A percentile compares a stretch with the other conserved stretches of the same genome.
These are phyloP conservation scores for Cardamine occulta DNA, from an alignment of 345 rosid genomes.

Conservation along the genomic window DNA sequence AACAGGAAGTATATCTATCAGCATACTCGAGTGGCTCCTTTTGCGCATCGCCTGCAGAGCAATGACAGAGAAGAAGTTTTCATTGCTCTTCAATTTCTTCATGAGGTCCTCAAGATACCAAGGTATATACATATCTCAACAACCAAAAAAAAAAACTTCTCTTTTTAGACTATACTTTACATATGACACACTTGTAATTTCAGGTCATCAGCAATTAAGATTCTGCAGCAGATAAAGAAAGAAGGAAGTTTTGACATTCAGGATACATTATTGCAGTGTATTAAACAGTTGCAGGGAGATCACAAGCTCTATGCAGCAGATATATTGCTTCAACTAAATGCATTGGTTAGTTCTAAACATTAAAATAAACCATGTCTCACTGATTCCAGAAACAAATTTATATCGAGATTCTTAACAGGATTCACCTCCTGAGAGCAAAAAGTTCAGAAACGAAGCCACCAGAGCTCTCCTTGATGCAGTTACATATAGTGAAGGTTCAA, in stretches of 20 bases:
- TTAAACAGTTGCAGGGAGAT: conserved; percentile 56
- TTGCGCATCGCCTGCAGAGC: conserved; percentile 61
- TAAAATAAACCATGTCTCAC: background rate
- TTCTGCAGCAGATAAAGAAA: conserved; percentile 63
- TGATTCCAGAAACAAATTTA: background rate
- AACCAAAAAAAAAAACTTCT: background rate
- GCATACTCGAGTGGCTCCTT: conserved; percentile 62
- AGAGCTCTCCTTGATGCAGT: conserved; percentile 59
- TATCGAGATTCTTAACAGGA: conserved; percentile 53
- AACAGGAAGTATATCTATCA: conserved; percentile 66
- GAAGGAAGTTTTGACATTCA: conserved; percentile 58
- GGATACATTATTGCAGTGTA: conserved; percentile 52
- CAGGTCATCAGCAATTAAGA: conserved; percentile 71
- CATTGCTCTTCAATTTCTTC: conserved; percentile 71
- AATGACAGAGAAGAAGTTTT: conserved; percentile 54
- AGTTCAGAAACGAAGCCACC: conserved; percentile 57
- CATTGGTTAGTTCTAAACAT: conserved; percentile 50
- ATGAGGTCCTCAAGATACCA: conserved; percentile 76
- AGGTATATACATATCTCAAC: conserved; percentile 53
- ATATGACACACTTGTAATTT: conserved; percentile 27
- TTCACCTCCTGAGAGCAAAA: conserved; percentile 50
- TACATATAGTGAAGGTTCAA: conserved; percentile 54
- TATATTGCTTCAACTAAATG: conserved; percentile 72
- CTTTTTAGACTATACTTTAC: background rate
- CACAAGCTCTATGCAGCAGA: conserved; percentile 72